Conservation (phyloP, 2,329 filamentous ascomycete species). For the Akanthomyces lecanii region DNA sequence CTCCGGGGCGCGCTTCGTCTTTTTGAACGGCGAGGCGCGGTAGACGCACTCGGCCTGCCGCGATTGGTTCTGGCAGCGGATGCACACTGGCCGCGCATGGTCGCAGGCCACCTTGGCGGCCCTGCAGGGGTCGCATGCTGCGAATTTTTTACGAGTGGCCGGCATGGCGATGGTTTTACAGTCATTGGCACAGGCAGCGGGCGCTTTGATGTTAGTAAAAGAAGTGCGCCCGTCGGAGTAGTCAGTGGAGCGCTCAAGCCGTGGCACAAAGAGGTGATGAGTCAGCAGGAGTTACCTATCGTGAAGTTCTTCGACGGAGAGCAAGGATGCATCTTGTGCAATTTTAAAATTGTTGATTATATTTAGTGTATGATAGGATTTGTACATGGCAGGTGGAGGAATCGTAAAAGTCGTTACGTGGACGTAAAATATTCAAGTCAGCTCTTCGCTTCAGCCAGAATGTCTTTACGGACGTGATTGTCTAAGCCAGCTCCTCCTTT, state of each 20-base stretch:
- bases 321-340: background rate
- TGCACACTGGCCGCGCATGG: constrained; percentile 26
- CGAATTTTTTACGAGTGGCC: constrained; percentile 12
- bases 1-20: constrained; percentile 17
- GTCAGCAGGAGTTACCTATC: background rate
- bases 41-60: constrained; percentile 20
- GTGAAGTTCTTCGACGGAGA: too few species aligned
- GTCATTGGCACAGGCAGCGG: background rate
- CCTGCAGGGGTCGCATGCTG: constrained; percentile 29
- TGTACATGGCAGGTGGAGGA: background rate
- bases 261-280: background rate
- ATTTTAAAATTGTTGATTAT: background rate
- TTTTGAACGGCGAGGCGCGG: constrained; percentile 21
- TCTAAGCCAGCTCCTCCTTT: constrained; percentile 7
- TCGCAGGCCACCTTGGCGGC: constrained; percentile 25
- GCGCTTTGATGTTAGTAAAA: constrained; percentile 5
- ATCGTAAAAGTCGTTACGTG: background rate
- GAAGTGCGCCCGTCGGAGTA: constrained; percentile 7
- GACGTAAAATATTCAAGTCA: background rate
- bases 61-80: constrained; percentile 22
- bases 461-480: background rate
- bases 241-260: constrained; percentile 1
- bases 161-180: constrained; percentile 10
- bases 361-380: background rate
- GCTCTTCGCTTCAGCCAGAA: too few species aligned